Conservation (phyloP, 1,284 basidiomycete genomes). For the Pterulicium gracile region DNA sequence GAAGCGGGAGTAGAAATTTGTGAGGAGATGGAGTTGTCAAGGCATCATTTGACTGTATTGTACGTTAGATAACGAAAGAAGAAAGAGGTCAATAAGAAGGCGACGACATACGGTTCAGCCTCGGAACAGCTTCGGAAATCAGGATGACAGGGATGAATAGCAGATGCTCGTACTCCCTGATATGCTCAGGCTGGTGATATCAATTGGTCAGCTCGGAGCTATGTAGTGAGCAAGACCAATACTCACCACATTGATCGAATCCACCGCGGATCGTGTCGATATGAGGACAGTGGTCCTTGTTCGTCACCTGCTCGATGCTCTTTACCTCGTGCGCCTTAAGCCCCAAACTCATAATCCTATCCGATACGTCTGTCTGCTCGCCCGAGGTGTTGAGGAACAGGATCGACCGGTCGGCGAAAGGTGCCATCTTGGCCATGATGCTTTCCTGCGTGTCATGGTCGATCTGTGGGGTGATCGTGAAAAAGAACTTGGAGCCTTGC, state of each 20-base stretch:
- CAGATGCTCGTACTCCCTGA: conserved; percentile 89
- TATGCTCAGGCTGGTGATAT: conserved; percentile 62
- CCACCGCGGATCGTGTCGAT: conserved; percentile 96
- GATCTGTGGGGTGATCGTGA: conserved; percentile 84
- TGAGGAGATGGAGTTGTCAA: conserved; percentile 84
- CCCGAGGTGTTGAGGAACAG: conserved; percentile 85
- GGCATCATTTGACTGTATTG: conserved; percentile 72
- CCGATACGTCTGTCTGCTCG: conserved; percentile 71
- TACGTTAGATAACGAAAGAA: conserved; percentile 7
- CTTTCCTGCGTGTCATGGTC: conserved; percentile 64
- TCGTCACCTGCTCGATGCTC: conserved; percentile 68
- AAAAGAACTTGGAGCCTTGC: conserved; percentile 94
- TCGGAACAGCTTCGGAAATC: conserved; percentile 73
- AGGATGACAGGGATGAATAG: conserved; percentile 96
- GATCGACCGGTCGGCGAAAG: conserved; percentile 71
- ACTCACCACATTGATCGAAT: conserved; percentile 77
- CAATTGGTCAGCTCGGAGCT: conserved; percentile 11
- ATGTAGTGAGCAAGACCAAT: conserved; percentile 3
- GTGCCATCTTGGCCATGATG: conserved; percentile 66
- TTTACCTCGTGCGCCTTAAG: conserved; percentile 74
- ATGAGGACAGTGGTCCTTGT: conserved; percentile 75
- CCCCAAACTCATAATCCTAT: conserved; percentile 75
- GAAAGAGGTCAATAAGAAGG: conserved; percentile 7
- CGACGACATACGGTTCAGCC: conserved; percentile 55
- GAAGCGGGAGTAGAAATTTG: conserved; percentile 88